phyloP scores from a whole-genome alignment of 345 rosid species.

The Citrus inodora region DNA sequence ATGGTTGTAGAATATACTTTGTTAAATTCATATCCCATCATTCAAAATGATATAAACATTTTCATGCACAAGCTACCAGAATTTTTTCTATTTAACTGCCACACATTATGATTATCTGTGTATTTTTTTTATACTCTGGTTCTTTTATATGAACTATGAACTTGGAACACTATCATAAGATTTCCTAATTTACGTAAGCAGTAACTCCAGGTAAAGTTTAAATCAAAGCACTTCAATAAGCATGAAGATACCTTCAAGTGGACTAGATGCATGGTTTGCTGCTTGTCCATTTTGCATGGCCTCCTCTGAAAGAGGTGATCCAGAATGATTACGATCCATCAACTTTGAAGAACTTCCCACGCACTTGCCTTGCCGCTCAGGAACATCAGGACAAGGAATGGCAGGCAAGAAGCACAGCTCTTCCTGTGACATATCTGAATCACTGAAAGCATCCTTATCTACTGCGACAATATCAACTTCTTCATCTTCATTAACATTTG shows the following conservation, averaged over 20 bases:
- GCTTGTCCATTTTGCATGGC: conserved; percentile 68
- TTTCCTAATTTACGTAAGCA: not conserved
- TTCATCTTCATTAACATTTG: conserved; percentile 85
- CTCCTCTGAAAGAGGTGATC: conserved; percentile 81
- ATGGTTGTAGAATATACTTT: not conserved
- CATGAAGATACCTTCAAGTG: conserved; percentile 57
- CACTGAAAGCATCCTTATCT: conserved; percentile 86
- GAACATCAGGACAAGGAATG: conserved; percentile 75
- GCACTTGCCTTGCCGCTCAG: conserved; percentile 63
- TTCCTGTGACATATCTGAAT: conserved; percentile 93
- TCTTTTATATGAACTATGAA: not conserved
- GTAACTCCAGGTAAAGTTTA: conserved; percentile 5
- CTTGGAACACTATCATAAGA: not conserved
- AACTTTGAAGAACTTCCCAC: conserved; percentile 62
- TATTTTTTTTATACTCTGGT: not conserved
- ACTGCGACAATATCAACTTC: conserved; percentile 87
- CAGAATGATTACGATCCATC: conserved; percentile 61
- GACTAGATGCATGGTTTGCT: conserved; percentile 60
- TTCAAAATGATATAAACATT: not conserved
- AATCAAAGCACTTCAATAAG: not conserved
- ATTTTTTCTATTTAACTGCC: not conserved
- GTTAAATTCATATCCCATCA: not conserved
- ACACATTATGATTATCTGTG: not conserved
- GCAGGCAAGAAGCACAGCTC: conserved; percentile 93
- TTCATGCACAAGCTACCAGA: not conserved